Evolutionary conservation across 2,329 filamentous ascomycete genomes (phyloP), one percentile per base, ranked within the genome.

Genomic region (Penicillium polonicum): DNA sequence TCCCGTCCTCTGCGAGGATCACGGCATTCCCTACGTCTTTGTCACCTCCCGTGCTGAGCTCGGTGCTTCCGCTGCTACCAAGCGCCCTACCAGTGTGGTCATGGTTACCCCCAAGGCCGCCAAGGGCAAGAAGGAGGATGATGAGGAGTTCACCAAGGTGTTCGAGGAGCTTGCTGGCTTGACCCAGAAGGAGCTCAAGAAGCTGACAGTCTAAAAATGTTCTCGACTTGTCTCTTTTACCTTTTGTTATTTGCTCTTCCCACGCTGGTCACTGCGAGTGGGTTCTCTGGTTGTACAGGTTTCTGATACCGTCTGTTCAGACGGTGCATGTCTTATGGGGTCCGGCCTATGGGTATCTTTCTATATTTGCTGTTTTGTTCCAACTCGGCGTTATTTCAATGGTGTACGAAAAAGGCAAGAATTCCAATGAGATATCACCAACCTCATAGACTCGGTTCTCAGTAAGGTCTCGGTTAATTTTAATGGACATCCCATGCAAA

Each of bases 11-110:
- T 97, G 94, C 84, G 94, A 99, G 81, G 93, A 97, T 80, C 92
- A 97, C 83, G 91, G 90, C 78, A 91, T 97, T 60, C 94, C 94
- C 35, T 99, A 97, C 80, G 86, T 99, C 77, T 99, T 95, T 77
- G 90, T 99, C 69, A 86, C 88, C 60, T 95, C 90, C 71, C 88
- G 94, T 68, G 93, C 92, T 60, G 93, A 97, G 80, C 86, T 99
- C 57, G 94, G 94, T 71, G 90, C 91, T 67, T 93, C 94, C 4
- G 92, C 92, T 60, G 90, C 88, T 76, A 99, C 94, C 49, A 99
- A 97, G 87, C 84, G 94, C 63, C 94, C 94, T 50, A 99, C 94
- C 36, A 95, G 90, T 75, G 94, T 99, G 55, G 91, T 97, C 68
- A 96, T 99, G 92, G 86, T 88, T 49, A 78, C 76, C 51, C 78